Evolutionary conservation across 2,329 filamentous ascomycete species (phyloP).

Genomic region (Fusarium sp.): DNA sequence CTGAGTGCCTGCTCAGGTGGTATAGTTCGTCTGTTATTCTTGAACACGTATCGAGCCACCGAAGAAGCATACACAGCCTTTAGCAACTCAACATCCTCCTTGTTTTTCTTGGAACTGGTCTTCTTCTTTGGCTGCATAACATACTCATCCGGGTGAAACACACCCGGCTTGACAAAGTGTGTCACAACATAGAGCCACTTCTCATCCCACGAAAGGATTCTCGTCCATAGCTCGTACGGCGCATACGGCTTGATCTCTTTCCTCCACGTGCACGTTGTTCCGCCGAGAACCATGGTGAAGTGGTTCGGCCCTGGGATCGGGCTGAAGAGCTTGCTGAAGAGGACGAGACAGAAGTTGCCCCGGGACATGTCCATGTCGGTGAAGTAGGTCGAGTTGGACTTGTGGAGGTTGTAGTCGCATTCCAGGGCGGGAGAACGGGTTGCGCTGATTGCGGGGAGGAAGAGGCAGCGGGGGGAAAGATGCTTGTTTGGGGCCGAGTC

Average conservation of each 20-base stretch:
- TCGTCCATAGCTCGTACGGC: conserved; percentile 28
- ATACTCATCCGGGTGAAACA: conserved; percentile 15
- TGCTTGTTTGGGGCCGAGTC: not conserved
- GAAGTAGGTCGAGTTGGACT: conserved; percentile 34
- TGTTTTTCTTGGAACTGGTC: not conserved
- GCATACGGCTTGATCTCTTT: conserved; percentile 30
- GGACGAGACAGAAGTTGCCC: conserved; percentile 14
- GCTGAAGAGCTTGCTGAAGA: not conserved
- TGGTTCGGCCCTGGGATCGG: not conserved
- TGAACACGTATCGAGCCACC: not conserved
- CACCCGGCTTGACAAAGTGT: conserved; percentile 20
- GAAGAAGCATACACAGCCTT: not conserved
- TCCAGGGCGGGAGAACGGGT: conserved; percentile 17
- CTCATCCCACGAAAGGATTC: conserved; percentile 27
- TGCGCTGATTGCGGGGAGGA: not conserved
- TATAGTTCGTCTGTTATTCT: not conserved
- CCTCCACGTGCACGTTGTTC: conserved; percentile 19
- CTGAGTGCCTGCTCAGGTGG: not conserved
- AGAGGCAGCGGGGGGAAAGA: not conserved
- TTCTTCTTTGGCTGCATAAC: conserved; percentile 2
- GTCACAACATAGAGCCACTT: conserved; percentile 34
- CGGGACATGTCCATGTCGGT: conserved; percentile 30
- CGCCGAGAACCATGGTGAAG: not conserved
- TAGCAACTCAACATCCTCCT: not conserved
- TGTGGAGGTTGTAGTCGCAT: conserved; percentile 34